Evolutionary conservation across 2,329 filamentous ascomycete species (phyloP).

Genomic region (Apiospora rasikravindrae): DNA sequence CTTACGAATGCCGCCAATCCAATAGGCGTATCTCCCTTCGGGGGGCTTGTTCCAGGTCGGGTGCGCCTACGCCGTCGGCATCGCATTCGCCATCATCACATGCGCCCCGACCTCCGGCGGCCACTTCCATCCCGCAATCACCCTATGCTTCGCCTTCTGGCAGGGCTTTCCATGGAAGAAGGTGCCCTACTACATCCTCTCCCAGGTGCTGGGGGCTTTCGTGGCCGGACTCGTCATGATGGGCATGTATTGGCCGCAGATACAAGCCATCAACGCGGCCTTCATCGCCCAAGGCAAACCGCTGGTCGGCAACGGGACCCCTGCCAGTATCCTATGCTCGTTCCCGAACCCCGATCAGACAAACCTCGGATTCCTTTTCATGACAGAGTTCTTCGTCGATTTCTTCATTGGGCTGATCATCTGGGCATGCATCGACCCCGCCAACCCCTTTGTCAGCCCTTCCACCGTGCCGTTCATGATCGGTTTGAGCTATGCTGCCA

Average conservation of each 20-base stretch:
- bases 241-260: conserved; percentile 7
- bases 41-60: not conserved
- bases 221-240: not conserved
- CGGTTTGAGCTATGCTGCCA: conserved; percentile 58
- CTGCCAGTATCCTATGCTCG: not conserved
- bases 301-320: not conserved
- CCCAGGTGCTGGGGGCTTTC: not conserved
- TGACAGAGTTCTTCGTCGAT: conserved; percentile 65
- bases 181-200: not conserved
- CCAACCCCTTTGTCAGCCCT: conserved; percentile 58
- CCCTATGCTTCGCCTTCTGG: conserved; percentile 9
- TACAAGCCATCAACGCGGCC: not conserved
- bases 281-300: not conserved
- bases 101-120: not conserved
- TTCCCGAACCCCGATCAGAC: not conserved
- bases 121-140: not conserved
- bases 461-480: conserved; percentile 57
- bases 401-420: conserved; percentile 62
- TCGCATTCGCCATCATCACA: not conserved
- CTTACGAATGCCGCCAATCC: not conserved
- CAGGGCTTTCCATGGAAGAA: conserved; percentile 5
- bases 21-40: not conserved
- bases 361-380: conserved; percentile 55
- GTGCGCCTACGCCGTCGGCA: not conserved
- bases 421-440: conserved; percentile 62